Conservation (phyloP, 2,329 filamentous ascomycete genomes). For the Cytospora schulzeri region DNA sequence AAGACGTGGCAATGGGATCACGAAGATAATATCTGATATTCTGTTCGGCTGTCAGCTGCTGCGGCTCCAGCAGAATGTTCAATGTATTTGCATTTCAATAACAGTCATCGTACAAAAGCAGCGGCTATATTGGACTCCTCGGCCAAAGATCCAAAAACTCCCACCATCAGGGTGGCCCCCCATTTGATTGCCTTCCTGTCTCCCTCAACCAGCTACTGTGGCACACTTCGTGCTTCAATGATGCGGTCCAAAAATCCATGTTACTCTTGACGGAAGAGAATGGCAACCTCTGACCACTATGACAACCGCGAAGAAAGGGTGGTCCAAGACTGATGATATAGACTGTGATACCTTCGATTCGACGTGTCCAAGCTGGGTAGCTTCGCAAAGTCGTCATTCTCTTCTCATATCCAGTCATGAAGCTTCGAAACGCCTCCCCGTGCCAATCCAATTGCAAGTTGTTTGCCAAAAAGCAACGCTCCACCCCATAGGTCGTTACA, state of each 20-base stretch:
- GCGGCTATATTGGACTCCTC: conserved; percentile 10
- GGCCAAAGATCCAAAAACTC: background rate
- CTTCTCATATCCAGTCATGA: conserved; percentile 10
- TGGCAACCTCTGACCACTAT: background rate
- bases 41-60: conserved; percentile 1
- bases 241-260: background rate
- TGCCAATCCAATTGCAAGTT: conserved; percentile 21
- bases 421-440: conserved; percentile 18
- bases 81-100: conserved; percentile 10
- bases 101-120: conserved; percentile 16
- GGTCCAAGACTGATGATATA: background rate
- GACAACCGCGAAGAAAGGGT: background rate
- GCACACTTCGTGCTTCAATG: background rate
- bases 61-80: conserved; percentile 14
- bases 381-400: background rate
- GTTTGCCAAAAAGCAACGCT: conserved; percentile 25
- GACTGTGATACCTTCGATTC: background rate
- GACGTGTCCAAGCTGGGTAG: background rate
- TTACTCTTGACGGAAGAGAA: background rate
- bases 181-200: conserved; percentile 6
- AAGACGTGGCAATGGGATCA: background rate
- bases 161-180: conserved; percentile 8
- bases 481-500: conserved; percentile 24
- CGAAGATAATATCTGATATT: background rate
- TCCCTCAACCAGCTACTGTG: background rate